Base-by-base conservation (phyloP, 2,329 filamentous ascomycete genomes). In the Cordyceps militaris region DNA sequence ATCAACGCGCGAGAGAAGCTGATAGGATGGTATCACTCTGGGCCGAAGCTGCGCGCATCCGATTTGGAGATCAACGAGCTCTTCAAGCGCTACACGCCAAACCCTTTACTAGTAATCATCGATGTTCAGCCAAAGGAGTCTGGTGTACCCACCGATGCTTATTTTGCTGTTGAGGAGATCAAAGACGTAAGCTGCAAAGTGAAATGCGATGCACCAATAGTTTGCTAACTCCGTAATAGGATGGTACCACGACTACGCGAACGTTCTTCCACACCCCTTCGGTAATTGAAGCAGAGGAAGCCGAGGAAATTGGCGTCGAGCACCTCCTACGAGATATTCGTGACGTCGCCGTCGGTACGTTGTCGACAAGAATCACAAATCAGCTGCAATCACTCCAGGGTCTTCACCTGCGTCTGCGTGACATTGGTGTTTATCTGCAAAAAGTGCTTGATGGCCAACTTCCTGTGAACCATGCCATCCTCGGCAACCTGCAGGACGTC, bases 41-140 rank as follows among this genome's bases (percentile, higher is more conserved):
- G 94, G 43, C 94, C 94, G 40, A 99, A 97, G 81, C 81, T 99
- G 69, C 86, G 94, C 70, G 93, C 92, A 57, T 97, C 94, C 47
- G 94, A 99, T 79, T 79, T 99, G 65, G 90, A 97, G 78, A 96
- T 99, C 86, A 99, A 99, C 76, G 94, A 99, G 77, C 84, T 99
- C 60, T 97, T 99, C 84, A 99, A 99, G 81, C 85, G 92, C 79
- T 99, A 99, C 79, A 97, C 92, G 55, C 91, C 94, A 21, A 96
- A 97, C 70, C 94, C 94, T 52, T 79, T 99, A 65, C 83, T 99
- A 55, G 93, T 97, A 70, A 99, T 99, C 74, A 92, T 99, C 66
- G 94, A 99, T 71, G 94, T 99, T 62, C 93, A 97, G 75, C 93
- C 94, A 24, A 97, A 97, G 77, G 93, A 97, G 75, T 89, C 96